Evolutionary conservation across 108 stramenopile species (phyloP), one percentile per base, ranked within the genome.

Genomic region (Stephanodiscus triporus): DNA sequence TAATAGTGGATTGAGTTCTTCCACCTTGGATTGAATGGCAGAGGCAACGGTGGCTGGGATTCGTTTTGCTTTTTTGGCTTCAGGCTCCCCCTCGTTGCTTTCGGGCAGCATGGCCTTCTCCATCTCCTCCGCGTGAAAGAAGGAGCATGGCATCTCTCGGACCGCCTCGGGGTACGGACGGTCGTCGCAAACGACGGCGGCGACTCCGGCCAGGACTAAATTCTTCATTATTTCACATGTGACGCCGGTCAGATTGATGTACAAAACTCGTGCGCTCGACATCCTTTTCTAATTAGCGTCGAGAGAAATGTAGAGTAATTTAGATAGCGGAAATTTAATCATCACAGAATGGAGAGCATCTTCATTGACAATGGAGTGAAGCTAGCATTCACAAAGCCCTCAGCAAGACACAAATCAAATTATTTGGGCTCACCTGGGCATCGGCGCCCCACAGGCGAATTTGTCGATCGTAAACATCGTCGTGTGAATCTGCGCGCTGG

Each of bases 401-500:
- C 30, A 29, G 34, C 53, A 54, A 54, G 53, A 54, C 53, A 24
- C 56, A 20, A 38, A 16, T 27, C 19, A 61, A 6, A 68, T 36
- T 57, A 16, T 42, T 49, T 29, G 17, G 27, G 4, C 79, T 55
- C 76, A 84, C 87, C 86, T 98, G 97, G 23, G 97, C 94, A 57
- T 97, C 97, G 19, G 92, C 88, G 9, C 97, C 97, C 97, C 97
- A 98, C 23, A 98, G 81, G 9, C 97, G 94, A 58, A 98, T 95
- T 74, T 98, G 97, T 42, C 97, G 90, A 83, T 98, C 96, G 72
- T 98, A 98, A 27, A 96, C 83, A 66, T 93, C 92, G 42, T 81
- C 80, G 64, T 81, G 80, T 51, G 68, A 70, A 26, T 49, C 32
- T 26, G 66, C 64, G 34, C 72, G 54, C 45, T 64, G 62, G 16